Evolutionary conservation across 495 filamentous ascomycete genomes (phyloP).

Genomic region (Penicillium fimorum): DNA sequence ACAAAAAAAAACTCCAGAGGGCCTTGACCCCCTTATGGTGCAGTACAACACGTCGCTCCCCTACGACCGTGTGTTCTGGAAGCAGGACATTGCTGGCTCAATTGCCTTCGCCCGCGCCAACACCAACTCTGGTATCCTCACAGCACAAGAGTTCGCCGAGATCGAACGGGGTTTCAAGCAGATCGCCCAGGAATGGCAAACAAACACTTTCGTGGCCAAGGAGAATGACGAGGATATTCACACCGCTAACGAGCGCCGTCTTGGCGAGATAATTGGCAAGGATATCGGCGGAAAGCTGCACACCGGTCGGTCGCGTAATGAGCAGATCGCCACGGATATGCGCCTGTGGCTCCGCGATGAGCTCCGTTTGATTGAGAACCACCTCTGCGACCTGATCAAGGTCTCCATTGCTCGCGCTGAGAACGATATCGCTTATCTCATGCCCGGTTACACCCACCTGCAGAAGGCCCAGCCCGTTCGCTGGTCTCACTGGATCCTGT

Average conservation of each 20-base stretch:
- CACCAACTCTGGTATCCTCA: conserved; percentile 71
- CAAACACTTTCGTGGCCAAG: conserved; percentile 44
- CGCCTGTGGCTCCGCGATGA: conserved; percentile 85
- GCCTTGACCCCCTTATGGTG: conserved; percentile 85
- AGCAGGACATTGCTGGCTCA: conserved; percentile 75
- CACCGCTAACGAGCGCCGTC: conserved; percentile 88
- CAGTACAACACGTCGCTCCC: conserved; percentile 84
- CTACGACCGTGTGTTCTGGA: conserved; percentile 80
- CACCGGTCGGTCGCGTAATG: conserved; percentile 88
- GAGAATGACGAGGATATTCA: conserved; percentile 68
- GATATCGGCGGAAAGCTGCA: conserved; percentile 88
- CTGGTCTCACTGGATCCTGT: conserved; percentile 85
- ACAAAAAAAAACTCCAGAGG: conserved; percentile 47
- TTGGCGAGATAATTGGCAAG: conserved; percentile 87
- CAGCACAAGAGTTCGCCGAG: conserved; percentile 67
- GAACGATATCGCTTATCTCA: conserved; percentile 66
- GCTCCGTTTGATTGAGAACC: conserved; percentile 67
- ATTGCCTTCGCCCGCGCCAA: conserved; percentile 89
- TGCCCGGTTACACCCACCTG: conserved; percentile 79
- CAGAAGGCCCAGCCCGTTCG: conserved; percentile 89
- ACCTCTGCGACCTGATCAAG: conserved; percentile 67
- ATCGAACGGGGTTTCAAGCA: conserved; percentile 72
- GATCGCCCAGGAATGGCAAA: conserved; percentile 74
- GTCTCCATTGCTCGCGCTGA: conserved; percentile 74
- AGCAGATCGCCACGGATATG: conserved; percentile 94